These are phyloP conservation scores for Leccinum pellstonianum DNA, from an alignment of 768 basidiomycete species.

Conservation along the genomic window DNA sequence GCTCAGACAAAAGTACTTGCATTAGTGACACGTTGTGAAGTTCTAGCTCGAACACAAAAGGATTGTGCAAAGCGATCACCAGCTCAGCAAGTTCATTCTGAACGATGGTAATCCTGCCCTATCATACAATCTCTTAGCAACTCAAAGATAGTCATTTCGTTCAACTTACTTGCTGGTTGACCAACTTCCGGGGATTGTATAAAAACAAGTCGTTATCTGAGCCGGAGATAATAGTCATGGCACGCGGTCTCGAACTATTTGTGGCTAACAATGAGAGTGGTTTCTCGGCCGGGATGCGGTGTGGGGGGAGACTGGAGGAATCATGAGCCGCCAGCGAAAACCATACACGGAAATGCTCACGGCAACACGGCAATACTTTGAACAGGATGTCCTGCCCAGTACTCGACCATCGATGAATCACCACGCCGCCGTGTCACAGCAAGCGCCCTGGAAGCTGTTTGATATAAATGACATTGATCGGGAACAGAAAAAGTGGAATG, in stretches of 20 bases:
- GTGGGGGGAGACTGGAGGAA: slow-evolving; percentile 58
- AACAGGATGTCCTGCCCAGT: slow-evolving; percentile 84
- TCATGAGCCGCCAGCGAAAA: slow-evolving; percentile 1
- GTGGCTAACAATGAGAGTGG: slow-evolving; percentile 53
- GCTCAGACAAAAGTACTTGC: slow-evolving; percentile 38
- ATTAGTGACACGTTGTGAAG: slow-evolving; percentile 78
- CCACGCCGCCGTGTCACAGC: slow-evolving; percentile 77
- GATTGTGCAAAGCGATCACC: slow-evolving; percentile 82
- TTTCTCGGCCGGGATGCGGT: slow-evolving; percentile 74
- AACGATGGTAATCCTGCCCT: slow-evolving; percentile 67
- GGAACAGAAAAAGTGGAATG: slow-evolving; percentile 63
- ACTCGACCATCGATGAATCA: slow-evolving; percentile 65
- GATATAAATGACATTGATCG: slow-evolving; percentile 81
- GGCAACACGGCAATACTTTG: slow-evolving; percentile 74
- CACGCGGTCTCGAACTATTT: slow-evolving; percentile 36
- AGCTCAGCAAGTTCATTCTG: slow-evolving; percentile 85
- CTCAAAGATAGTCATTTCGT: not conserved
- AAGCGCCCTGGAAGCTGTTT: slow-evolving; percentile 70
- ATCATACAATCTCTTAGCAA: slow-evolving; percentile 1
- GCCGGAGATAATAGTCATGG: slow-evolving; percentile 48
- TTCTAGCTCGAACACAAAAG: slow-evolving; percentile 90
- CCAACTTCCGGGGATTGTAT: slow-evolving; percentile 80
- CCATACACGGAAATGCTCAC: slow-evolving; percentile 44
- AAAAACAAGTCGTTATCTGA: slow-evolving; percentile 79
- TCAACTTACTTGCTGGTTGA: slow-evolving; percentile 52